Conservation (phyloP, 257 asterid genomes). For the Cruciata laevipes region DNA sequence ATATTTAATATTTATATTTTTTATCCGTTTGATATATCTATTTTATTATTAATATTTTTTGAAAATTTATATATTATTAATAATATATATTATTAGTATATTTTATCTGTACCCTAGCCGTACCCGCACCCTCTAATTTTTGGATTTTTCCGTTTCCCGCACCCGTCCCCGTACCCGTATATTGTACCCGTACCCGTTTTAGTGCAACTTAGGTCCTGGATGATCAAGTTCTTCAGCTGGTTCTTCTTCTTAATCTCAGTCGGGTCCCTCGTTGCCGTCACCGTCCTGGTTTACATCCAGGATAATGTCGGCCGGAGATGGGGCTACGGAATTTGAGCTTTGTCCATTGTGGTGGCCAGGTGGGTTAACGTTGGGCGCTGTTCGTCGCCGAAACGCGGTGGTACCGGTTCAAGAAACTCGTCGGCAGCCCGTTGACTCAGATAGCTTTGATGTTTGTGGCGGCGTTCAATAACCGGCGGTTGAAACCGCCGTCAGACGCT, state of each 20-base stretch:
- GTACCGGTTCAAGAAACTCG: slow-evolving; percentile 70
- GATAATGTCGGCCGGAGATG: slow-evolving; percentile 68
- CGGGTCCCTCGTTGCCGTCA: slow-evolving; percentile 77
- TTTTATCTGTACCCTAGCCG: too few relatives aligned
- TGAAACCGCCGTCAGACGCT: slow-evolving; percentile 47
- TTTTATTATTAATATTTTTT: too few relatives aligned
- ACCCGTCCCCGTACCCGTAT: too few relatives aligned
- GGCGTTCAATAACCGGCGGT: slow-evolving; percentile 48
- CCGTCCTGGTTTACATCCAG: slow-evolving; percentile 70
- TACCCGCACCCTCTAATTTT: too few relatives aligned
- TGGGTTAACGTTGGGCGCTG: slow-evolving; percentile 36
- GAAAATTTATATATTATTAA: too few relatives aligned
- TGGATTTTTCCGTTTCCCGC: too few relatives aligned
- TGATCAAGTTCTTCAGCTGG: slow-evolving; percentile 83
- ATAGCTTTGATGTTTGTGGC: slow-evolving; percentile 60
- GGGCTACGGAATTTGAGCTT: slow-evolving; percentile 86
- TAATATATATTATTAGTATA: too few relatives aligned
- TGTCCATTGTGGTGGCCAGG: slow-evolving; percentile 52
- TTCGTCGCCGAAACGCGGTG: slow-evolving; percentile 53
- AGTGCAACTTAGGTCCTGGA: too few relatives aligned
- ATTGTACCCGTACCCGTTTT: too few relatives aligned
- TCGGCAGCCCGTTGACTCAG: slow-evolving; percentile 76
- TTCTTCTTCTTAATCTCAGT: slow-evolving; percentile 74
- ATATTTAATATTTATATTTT: too few relatives aligned
- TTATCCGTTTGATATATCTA: too few relatives aligned